phyloP scores from a whole-genome alignment of 148 eudicot genomes.

The Fagopyrum tataricum region DNA sequence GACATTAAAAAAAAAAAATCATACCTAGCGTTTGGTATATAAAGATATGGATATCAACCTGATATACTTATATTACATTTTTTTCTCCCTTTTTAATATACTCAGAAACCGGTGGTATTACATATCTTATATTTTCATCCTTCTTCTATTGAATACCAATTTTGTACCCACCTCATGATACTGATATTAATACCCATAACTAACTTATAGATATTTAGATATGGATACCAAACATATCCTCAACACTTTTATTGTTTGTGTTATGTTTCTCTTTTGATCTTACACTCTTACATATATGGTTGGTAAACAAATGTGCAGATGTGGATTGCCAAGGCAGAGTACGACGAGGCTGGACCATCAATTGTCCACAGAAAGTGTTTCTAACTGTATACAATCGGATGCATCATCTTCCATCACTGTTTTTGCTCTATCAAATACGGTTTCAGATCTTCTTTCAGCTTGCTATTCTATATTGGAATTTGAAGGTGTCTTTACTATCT shows the following conservation, averaged over 20 bases:
- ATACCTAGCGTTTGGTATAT: too few species aligned
- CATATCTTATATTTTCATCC: too few species aligned
- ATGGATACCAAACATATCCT: too few species aligned
- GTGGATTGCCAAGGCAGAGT: conserved; percentile 65
- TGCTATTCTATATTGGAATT: background rate
- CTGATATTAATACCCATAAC: too few species aligned
- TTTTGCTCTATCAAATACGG: conserved; percentile 4
- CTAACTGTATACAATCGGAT: conserved; percentile 16
- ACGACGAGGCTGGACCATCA: conserved; percentile 58
- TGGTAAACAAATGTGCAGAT: conserved; percentile 28
- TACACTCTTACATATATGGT: background rate
- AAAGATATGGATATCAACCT: too few species aligned
- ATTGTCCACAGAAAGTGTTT: conserved; percentile 62
- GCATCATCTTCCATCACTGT: background rate
- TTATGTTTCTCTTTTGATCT: background rate
- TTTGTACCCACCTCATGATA: too few species aligned
- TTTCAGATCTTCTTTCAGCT: background rate
- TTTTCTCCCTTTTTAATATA: background rate
- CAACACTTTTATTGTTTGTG: background rate
- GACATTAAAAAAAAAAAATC: too few species aligned
- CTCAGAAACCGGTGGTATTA: too few species aligned
- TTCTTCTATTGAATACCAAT: too few species aligned
- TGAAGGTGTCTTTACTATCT: background rate
- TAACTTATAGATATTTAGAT: too few species aligned
- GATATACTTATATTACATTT: too few species aligned